Base-by-base conservation (phyloP, 1,284 basidiomycete species). In the Fomitiporia mediterranea region DNA sequence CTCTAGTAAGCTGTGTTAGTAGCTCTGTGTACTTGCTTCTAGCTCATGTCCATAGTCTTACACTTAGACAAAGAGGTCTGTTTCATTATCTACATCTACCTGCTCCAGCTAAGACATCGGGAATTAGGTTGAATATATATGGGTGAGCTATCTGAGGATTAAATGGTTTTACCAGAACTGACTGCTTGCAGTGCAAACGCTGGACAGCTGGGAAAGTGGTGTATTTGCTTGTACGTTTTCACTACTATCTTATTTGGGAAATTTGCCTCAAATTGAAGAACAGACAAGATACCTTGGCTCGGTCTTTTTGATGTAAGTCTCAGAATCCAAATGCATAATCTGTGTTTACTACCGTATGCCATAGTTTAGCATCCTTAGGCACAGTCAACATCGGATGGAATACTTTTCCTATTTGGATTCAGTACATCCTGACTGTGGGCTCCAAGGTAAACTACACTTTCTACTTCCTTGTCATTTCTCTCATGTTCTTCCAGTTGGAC, bases 201-300 rank as follows among this genome's bases (percentile, higher is more conserved):
- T 54, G 52, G 52, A 32, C 52, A 17, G 9, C 11, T 21, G 52
- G 52, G 4, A 54, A 54, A 35, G 30, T 35, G 8, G 27, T 54
- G 42, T 54, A 54, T 37, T 27, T 54, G 35, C 19, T 46, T 17
- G 52, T 54, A 25, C 17, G 52, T 35, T 13, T 4, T 4, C 5
- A 21, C 23, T 6, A 9, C n/a, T 4, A 3, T 7, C 4, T 17
- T 35, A n/a, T 2, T 35, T n/a, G 13, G 17, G 35, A 11, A n/a
- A 51, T 6, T 17, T 23, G 11, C 3, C 37, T 25, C 11, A 27
- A 39, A 37, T 23, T 15, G 27, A 13, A 15, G 17, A 28, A 39
- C 34, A 51, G 49, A 39, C 49, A 13, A 21, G 49, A 51, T 51
- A 51, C 23, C 37, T 39, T 11, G 49, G 49, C 35, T 21, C 49